Conservation (phyloP, 2,329 filamentous ascomycete genomes). For the Neocatenulostroma microsporum region DNA sequence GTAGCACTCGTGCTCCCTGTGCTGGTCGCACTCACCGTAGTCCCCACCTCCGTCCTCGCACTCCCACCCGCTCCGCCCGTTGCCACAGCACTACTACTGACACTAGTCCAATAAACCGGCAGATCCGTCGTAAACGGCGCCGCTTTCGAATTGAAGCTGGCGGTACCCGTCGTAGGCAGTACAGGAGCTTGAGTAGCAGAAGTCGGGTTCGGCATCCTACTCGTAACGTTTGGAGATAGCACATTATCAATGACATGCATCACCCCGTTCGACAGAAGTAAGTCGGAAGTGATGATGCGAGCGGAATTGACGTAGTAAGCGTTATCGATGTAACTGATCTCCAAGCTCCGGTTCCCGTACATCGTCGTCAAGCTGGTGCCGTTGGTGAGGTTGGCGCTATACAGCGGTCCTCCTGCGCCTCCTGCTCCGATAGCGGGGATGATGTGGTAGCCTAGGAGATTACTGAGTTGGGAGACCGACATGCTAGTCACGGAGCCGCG, state of each 20-base stretch:
- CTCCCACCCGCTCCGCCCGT: too few relatives aligned
- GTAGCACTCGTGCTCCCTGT: too few relatives aligned
- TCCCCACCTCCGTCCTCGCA: too few relatives aligned
- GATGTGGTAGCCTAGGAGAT: conserved; percentile 31
- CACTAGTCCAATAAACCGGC: too few relatives aligned
- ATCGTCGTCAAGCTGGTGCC: conserved; percentile 19
- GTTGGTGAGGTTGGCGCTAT: conserved; percentile 27
- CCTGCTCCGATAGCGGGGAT: conserved; percentile 20
- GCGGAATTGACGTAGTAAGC: conserved; percentile 46
- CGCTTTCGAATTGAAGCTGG: conserved; percentile 8
- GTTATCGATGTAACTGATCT: conserved; percentile 35
- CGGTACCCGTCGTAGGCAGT: conserved; percentile 9
- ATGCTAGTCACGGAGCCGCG: conserved; percentile 28
- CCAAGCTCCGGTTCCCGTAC: conserved; percentile 37
- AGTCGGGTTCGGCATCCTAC: background rate
- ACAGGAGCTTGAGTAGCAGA: conserved; percentile 29
- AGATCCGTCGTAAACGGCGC: conserved; percentile 16
- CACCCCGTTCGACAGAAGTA: conserved; percentile 50
- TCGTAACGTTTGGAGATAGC: background rate
- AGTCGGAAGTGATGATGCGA: conserved; percentile 42
- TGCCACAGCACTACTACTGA: too few relatives aligned
- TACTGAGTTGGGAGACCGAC: conserved; percentile 20
- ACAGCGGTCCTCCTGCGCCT: conserved; percentile 13
- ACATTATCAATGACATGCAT: conserved; percentile 47
- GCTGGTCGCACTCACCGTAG: too few relatives aligned